These are phyloP conservation scores for Boletus coccyginus DNA, from an alignment of 768 basidiomycete genomes.

Conservation along the genomic window DNA sequence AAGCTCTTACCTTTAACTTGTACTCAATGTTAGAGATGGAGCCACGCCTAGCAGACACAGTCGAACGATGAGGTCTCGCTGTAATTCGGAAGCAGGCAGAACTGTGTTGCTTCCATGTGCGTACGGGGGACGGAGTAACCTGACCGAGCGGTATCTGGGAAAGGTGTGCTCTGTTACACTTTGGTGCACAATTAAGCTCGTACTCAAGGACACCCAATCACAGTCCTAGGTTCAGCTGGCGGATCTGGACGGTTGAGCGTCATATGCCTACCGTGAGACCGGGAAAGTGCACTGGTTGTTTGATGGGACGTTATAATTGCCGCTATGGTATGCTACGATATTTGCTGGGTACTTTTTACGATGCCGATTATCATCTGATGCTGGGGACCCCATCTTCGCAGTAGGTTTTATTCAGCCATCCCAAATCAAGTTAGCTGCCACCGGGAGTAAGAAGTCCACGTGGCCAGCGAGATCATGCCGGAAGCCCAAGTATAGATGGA, in stretches of 20 bases:
- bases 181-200: not conserved
- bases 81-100: not conserved
- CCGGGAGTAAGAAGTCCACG: not conserved
- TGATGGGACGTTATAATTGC: not conserved
- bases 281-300: not conserved
- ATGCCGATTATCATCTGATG: not conserved
- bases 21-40: too few species aligned
- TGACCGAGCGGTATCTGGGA: not conserved
- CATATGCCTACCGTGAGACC: not conserved
- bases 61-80: not conserved
- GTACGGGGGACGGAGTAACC: not conserved
- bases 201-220: not conserved
- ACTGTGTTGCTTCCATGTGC: not conserved
- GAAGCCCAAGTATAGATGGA: not conserved
- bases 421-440: not conserved
- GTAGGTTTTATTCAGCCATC: not conserved
- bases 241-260: not conserved
- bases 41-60: too few species aligned
- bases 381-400: not conserved
- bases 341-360: not conserved
- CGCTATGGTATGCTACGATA: not conserved
- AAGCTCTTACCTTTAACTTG: not conserved
- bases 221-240: too few species aligned
- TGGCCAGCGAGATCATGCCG: not conserved
- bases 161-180: not conserved